phyloP scores from a whole-genome alignment of 2,329 filamentous ascomycete genomes.

The Cladophialophora yegresii region DNA sequence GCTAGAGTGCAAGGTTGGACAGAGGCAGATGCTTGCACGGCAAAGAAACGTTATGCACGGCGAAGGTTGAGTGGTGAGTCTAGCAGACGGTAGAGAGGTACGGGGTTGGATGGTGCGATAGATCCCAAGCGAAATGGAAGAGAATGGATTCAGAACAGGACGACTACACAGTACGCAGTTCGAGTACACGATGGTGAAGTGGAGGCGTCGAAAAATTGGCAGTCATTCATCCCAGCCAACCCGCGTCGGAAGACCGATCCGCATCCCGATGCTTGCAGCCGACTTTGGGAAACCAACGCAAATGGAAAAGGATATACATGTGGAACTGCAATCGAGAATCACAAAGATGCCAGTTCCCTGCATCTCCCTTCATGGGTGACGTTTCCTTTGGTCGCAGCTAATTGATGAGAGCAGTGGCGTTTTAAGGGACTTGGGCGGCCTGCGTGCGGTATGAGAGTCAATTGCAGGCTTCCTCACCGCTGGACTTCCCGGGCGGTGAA shows the following conservation, averaged over 20 bases:
- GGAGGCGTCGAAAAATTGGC: slow-evolving; percentile 10
- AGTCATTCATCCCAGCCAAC: slow-evolving; percentile 1
- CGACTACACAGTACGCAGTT: background rate
- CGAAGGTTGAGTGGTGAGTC: background rate
- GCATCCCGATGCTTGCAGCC: background rate
- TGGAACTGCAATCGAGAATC: background rate
- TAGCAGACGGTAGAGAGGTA: background rate
- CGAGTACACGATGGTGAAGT: slow-evolving; percentile 10
- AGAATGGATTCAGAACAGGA: background rate
- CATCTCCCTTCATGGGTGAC: background rate
- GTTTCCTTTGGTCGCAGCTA: background rate
- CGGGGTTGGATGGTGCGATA: background rate
- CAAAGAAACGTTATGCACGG: background rate
- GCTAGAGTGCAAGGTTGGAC: background rate
- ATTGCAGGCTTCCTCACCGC: background rate
- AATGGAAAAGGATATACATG: background rate
- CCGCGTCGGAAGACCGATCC: background rate
- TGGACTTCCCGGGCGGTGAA: background rate
- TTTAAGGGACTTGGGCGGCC: background rate
- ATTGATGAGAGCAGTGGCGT: background rate
- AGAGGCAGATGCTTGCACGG: background rate
- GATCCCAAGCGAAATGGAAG: background rate
- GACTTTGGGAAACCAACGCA: background rate
- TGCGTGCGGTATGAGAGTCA: background rate
- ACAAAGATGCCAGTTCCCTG: background rate